Evolutionary conservation across 148 eudicot species (phyloP).

Genomic region (Euryodendron excelsum): DNA sequence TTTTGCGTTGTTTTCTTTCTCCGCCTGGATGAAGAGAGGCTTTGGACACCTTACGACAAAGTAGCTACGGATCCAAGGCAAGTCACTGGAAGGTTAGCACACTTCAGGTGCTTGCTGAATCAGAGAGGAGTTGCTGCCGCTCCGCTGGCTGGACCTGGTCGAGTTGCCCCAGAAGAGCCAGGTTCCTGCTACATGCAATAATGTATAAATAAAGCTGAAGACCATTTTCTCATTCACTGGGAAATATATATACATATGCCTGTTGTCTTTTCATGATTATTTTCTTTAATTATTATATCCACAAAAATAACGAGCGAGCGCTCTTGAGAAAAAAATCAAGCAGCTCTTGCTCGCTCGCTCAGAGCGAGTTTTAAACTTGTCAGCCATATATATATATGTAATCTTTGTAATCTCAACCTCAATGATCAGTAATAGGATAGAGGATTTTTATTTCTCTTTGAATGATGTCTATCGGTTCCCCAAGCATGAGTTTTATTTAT

Average conservation of each 20-base stretch:
- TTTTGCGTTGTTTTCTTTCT: neutral
- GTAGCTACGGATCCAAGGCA: constrained; percentile 59
- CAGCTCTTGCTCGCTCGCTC: neutral
- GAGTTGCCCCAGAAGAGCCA: constrained; percentile 61
- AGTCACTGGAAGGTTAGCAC: constrained; percentile 56
- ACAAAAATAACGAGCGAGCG: neutral
- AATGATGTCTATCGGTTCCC: neutral
- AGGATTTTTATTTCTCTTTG: neutral
- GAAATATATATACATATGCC: neutral
- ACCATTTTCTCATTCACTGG: neutral
- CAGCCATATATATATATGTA: neutral
- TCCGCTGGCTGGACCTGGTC: constrained; percentile 61
- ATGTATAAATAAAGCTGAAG: neutral
- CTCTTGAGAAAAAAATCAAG: neutral
- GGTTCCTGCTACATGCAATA: constrained; percentile 74
- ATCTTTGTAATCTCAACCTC: no score
- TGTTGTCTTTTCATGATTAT: neutral
- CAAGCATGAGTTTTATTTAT: neutral
- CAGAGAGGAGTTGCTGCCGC: constrained; percentile 92
- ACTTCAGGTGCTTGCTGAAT: constrained; percentile 80
- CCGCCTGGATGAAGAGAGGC: constrained; percentile 53
- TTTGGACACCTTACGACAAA: constrained; percentile 65
- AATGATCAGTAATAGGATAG: no score
- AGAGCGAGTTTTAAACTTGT: neutral
- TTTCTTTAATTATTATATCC: neutral